Base-by-base conservation (phyloP, 1,284 basidiomycete species). In the Tausonia pullulans region DNA sequence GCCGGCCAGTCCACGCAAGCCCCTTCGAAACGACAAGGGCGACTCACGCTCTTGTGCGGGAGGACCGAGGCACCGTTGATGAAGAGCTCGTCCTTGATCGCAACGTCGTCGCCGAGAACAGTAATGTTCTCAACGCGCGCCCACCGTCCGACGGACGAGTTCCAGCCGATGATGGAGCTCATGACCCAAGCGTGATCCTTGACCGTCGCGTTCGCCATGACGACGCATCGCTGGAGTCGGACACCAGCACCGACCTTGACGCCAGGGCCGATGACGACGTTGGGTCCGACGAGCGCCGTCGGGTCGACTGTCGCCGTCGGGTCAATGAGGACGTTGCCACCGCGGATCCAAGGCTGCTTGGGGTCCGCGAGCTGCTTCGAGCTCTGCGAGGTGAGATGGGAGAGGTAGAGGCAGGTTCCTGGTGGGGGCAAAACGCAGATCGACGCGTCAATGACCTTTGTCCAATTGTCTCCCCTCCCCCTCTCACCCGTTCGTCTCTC, bases 141-240 rank as follows among this genome's bases (percentile, higher is more conserved):
- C 79, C 79, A 80, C 71, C 78, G 74, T 16, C 80, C 80, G 67
- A 80, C 79, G 41, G 76, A 78, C 63, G 75, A 78, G 74, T 80
- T 79, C 80, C 80, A 81, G 45, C 80, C 80, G 64, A 79, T 72
- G 69, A 81, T 81, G 14, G 78, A 78, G 68, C 74, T 77, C 68
- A 78, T 78, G 64, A 81, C 75, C 78, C 78, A 81, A 14, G 79
- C 71, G 72, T 81, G 79, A 69, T 80, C 80, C 68, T 79, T 77
- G 68, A 80, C 74, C 55, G 72, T 72, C 16, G 79, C 75, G 69
- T 77, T 78, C 69, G 77, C 77, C 68, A 81, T 74, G 67, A 81
- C 72, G 67, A 80, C 78, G 69, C 79, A 80, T 69, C 80, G 75
- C 70, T 80, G 79, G n/a, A 81, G 74, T 64, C 80, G 73, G 64